phyloP scores from a whole-genome alignment of 1,139 yeast genomes.

The Entelexis sorbosivorans region DNA sequence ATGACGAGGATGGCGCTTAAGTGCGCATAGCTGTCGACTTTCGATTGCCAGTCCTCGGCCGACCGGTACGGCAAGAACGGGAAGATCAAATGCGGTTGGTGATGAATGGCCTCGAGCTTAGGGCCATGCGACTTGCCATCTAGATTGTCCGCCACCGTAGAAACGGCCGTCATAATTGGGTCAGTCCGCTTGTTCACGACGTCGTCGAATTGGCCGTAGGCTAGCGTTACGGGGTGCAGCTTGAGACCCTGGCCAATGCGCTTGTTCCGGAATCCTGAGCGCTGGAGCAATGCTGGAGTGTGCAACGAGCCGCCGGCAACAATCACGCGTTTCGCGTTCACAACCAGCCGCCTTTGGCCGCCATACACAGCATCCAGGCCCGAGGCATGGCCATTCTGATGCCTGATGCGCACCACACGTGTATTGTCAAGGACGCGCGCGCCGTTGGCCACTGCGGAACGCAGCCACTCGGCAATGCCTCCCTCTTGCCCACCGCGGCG shows the following conservation, averaged over 20 bases:
- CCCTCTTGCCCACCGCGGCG: constrained; percentile 43
- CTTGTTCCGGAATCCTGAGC: constrained; percentile 45
- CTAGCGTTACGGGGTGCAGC: constrained; percentile 42
- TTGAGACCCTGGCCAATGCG: constrained; percentile 46
- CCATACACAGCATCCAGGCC: constrained; percentile 34
- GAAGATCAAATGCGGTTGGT: constrained; percentile 38
- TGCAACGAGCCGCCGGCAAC: constrained; percentile 44
- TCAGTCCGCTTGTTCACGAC: constrained; percentile 35
- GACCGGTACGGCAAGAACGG: constrained; percentile 39
- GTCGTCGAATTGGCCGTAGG: constrained; percentile 38
- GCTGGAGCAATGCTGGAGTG: constrained; percentile 42
- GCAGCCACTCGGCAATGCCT: constrained; percentile 43
- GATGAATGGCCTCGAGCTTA: constrained; percentile 43
- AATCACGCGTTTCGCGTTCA: constrained; percentile 42
- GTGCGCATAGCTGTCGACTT: constrained; percentile 36
- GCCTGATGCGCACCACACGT: constrained; percentile 36
- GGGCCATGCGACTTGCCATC: constrained; percentile 53
- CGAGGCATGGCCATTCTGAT: constrained; percentile 37
- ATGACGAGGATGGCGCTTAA: constrained; percentile 39
- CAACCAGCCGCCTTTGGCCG: constrained; percentile 27
- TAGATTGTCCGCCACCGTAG: constrained; percentile 41
- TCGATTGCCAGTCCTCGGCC: constrained; percentile 33
- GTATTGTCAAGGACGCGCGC: constrained; percentile 42
- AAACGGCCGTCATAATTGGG: constrained; percentile 45
- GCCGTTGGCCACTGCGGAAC: constrained; percentile 43